Percentiles rank a stretch among this genome's conserved stretches.
Evolutionary conservation across 2,329 filamentous ascomycete species (phyloP).

Genomic region (Phoma sp.): DNA sequence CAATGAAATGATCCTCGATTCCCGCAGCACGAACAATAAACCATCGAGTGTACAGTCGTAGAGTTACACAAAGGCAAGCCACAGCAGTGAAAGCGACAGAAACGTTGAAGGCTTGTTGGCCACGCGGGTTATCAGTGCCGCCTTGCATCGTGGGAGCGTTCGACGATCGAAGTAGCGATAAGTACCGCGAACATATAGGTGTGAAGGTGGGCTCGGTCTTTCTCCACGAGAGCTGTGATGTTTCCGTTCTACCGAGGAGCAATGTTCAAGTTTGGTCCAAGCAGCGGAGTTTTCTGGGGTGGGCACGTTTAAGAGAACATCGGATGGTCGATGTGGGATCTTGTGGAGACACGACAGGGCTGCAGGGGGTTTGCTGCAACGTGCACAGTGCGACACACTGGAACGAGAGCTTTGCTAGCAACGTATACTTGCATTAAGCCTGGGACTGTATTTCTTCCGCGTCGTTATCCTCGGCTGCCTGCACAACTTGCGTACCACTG

Average conservation of each 20-base stretch:
- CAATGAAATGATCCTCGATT: slow-evolving; percentile 40
- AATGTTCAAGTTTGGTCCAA: background rate
- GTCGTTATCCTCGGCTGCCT: background rate
- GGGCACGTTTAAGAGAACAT: slow-evolving; percentile 9
- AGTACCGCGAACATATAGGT: slow-evolving; percentile 1
- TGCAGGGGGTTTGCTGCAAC: slow-evolving; percentile 16
- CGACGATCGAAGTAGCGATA: background rate
- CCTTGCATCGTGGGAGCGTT: background rate
- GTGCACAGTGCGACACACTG: slow-evolving; percentile 16
- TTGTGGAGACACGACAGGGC: slow-evolving; percentile 14
- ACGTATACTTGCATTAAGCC: background rate
- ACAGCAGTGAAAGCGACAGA: slow-evolving; percentile 39
- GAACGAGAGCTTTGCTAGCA: slow-evolving; percentile 9
- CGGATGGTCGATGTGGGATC: slow-evolving; percentile 3
- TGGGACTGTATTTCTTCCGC: background rate
- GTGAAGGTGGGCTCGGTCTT: background rate
- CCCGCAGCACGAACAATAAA: slow-evolving; percentile 38
- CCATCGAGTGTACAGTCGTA: slow-evolving; percentile 42
- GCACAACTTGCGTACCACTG: too few relatives aligned
- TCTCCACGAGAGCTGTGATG: background rate
- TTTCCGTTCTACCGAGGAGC: background rate
- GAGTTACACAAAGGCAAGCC: slow-evolving; percentile 28
- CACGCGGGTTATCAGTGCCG: slow-evolving; percentile 33
- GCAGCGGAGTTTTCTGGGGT: slow-evolving; percentile 5
- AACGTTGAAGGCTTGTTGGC: slow-evolving; percentile 30